Conservation (phyloP, 2,329 filamentous ascomycete genomes). For the Blastomyces percursus region DNA sequence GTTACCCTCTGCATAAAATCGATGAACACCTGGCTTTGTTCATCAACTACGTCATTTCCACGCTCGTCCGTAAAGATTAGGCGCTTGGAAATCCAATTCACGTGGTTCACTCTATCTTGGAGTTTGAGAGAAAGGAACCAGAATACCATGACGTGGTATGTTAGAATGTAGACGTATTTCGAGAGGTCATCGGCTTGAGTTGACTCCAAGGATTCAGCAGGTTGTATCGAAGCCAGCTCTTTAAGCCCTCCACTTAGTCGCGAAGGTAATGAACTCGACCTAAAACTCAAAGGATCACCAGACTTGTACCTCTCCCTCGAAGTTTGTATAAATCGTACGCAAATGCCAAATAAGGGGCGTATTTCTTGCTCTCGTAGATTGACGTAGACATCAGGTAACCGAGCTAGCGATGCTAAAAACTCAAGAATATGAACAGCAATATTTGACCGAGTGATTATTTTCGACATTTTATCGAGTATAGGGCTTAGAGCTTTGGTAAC, state of each 20-base stretch:
- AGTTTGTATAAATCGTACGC: conserved; percentile 84
- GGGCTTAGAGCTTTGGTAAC: conserved; percentile 75
- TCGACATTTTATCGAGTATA: conserved; percentile 85
- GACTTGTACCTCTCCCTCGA: conserved; percentile 51
- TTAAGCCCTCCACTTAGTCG: conserved; percentile 36
- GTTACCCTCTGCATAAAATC: conserved; percentile 89
- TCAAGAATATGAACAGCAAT: conserved; percentile 92
- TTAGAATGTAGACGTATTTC: conserved; percentile 85
- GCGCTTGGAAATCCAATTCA: conserved; percentile 81
- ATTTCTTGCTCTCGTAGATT: conserved; percentile 90
- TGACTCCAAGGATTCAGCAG: conserved; percentile 24
- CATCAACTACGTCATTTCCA: conserved; percentile 66
- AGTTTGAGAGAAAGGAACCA: conserved; percentile 91
- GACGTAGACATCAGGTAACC: conserved; percentile 71
- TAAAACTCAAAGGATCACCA: conserved; percentile 23
- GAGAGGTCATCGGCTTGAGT: conserved; percentile 62
- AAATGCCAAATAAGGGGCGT: conserved; percentile 88
- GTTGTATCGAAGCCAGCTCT: conserved; percentile 27
- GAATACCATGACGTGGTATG: conserved; percentile 90
- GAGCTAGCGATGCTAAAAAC: conserved; percentile 80
- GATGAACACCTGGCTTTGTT: conserved; percentile 85
- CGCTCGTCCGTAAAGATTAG: conserved; percentile 65
- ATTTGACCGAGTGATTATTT: conserved; percentile 86
- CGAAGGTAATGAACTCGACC: conserved; percentile 27
- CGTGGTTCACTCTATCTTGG: conserved; percentile 69